Base-by-base conservation (phyloP, 2,329 filamentous ascomycete species). In the Hymenoscyphus infarciens region DNA sequence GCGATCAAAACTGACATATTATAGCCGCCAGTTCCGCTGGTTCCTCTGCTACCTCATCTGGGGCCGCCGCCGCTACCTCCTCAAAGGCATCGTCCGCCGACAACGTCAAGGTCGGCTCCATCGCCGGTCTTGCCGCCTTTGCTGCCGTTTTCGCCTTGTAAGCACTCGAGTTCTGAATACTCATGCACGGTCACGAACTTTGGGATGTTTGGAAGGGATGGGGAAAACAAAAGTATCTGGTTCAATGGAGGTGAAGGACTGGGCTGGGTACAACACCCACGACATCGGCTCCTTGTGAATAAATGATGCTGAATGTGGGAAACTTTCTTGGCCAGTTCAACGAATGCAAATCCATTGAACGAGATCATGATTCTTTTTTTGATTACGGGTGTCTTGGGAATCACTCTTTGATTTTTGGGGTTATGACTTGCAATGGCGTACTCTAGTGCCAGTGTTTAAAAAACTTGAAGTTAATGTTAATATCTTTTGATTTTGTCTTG, bases 111-210 rank as follows among this genome's bases (percentile, higher is more conserved):
- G 11, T 63, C 33, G 63, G 64, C 3, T 63, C 61, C 11, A 19
- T 61, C 4, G 57, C 59, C 8, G 65, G 65, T 56, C 3, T 64
- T 15, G 65, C 59, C 16, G 11, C 61, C 7, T 66, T 67, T 29
- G 59, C 60, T 22, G 65, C 63, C 31, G 29, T 66, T 19, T 22
- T 67, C 39, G 61, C 63, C 19, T 61, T 67, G 57, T 67, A 66
- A 52, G 42, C 15, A 19, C 16, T 55, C 39, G 22, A 33, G n/a
- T 16, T 55, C 2, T 22, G 10, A 22, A 49, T 11, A 49, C 11
- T 49, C n/a, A 49, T 22, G n/a, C 16, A 16, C 25, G 8, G n/a
- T 49, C 13, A 49, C 42, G 42, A 49, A 49, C 16, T 49, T 22
- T 49, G 42, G 42, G 19, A 22, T n/a, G 42, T 1, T 22, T 22